These are phyloP conservation scores for Solioccasus polychromus DNA, from an alignment of 768 basidiomycete genomes.

Conservation along the genomic window DNA sequence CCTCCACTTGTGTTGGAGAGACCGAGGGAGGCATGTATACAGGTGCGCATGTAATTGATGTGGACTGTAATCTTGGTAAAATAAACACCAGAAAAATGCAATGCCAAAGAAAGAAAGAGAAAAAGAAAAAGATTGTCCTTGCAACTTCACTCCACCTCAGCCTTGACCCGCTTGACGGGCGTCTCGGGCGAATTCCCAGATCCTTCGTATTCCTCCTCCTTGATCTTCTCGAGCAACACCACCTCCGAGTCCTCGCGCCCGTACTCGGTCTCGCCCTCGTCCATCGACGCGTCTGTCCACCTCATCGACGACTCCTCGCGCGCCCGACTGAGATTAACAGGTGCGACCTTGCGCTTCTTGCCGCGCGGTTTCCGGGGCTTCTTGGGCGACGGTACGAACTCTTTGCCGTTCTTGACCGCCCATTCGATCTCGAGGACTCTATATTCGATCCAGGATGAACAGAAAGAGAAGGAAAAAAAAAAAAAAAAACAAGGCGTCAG, in stretches of 20 bases:
- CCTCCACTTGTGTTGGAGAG: conserved; percentile 11
- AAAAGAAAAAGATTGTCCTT: neutral
- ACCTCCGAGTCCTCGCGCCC: conserved; percentile 12
- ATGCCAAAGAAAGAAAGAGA: conserved; percentile 2
- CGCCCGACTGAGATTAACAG: conserved; percentile 9
- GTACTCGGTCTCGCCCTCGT: conserved; percentile 38
- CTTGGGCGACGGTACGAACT: conserved; percentile 57
- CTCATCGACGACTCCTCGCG: conserved; percentile 18
- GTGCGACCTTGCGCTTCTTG: conserved; percentile 31
- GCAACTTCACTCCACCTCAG: conserved; percentile 16
- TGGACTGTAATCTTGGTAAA: conserved; percentile 21
- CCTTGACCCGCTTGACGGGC: conserved; percentile 27
- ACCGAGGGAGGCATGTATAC: conserved; percentile 13
- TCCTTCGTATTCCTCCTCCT: conserved; percentile 32
- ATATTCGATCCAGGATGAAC: neutral
- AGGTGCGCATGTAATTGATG: conserved; percentile 20
- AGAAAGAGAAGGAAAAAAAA: conserved; percentile 13
- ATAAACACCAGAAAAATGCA: conserved; percentile 5
- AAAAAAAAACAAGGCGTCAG: conserved; percentile 41
- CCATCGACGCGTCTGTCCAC: conserved; percentile 26
- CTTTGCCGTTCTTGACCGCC: conserved; percentile 61
- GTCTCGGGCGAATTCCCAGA: conserved; percentile 14
- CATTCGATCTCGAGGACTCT: conserved; percentile 85
- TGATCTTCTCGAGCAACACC: conserved; percentile 13
- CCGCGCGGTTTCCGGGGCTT: conserved; percentile 36